Conservation (phyloP, 257 asterid species). For the Solanum medicagineum region DNA sequence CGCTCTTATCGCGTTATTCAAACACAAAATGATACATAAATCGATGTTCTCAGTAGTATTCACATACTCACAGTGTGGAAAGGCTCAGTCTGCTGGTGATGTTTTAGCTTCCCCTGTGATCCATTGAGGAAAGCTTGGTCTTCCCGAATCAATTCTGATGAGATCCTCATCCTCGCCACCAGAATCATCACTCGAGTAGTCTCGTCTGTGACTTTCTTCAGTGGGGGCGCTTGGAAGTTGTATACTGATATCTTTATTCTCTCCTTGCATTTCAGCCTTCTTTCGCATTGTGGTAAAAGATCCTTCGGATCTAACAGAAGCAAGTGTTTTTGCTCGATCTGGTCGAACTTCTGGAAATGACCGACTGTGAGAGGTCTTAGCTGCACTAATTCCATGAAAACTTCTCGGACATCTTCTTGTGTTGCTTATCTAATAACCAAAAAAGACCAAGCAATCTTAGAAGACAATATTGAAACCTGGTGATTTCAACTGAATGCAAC, state of each 20-base stretch:
- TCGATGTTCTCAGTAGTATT: not conserved
- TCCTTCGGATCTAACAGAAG: slow-evolving; percentile 67
- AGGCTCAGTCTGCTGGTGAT: not conserved
- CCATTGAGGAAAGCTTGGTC: slow-evolving; percentile 8
- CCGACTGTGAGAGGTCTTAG: slow-evolving; percentile 34
- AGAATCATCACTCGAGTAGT: slow-evolving; percentile 72
- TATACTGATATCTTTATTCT: not conserved
- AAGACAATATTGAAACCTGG: not conserved
- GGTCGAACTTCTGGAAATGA: slow-evolving; percentile 52
- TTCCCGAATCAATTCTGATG: slow-evolving; percentile 70
- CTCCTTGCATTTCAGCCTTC: slow-evolving; percentile 20
- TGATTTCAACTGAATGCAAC: not conserved
- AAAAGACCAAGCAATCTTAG: slow-evolving; percentile 3
- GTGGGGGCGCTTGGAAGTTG: slow-evolving; percentile 5
- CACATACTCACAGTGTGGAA: not conserved
- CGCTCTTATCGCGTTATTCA: not conserved
- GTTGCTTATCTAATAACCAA: slow-evolving; percentile 30
- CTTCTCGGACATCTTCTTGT: slow-evolving; percentile 17
- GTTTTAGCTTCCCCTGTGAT: not conserved
- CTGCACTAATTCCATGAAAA: slow-evolving; percentile 14
- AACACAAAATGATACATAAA: not conserved
- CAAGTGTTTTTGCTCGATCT: slow-evolving; percentile 12
- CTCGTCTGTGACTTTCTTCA: slow-evolving; percentile 19
- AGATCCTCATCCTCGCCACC: slow-evolving; percentile 74
- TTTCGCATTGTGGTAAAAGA: slow-evolving; percentile 34